These are phyloP conservation scores for Penicillium sp. DNA, from an alignment of 2,329 filamentous ascomycete genomes.

Conservation along the genomic window DNA sequence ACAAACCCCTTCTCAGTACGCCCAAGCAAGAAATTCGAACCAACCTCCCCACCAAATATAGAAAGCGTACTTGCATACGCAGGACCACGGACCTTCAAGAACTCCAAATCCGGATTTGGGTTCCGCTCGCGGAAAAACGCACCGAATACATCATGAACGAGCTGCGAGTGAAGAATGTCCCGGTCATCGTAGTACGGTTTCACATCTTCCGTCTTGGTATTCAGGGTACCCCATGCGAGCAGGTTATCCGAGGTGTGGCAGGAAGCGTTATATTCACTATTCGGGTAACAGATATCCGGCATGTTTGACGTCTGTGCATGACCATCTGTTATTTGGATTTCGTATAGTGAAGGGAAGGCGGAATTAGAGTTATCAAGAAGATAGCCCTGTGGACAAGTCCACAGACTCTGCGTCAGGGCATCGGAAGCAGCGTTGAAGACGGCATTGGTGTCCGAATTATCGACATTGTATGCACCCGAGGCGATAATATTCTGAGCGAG, in stretches of 20 bases:
- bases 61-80: slow-evolving; percentile 22
- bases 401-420: slow-evolving; percentile 10
- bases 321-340: slow-evolving; percentile 23
- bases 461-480: slow-evolving; percentile 14
- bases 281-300: slow-evolving; percentile 27
- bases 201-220: slow-evolving; percentile 25
- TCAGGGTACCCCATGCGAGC: slow-evolving; percentile 30
- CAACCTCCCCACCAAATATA: slow-evolving; percentile 6
- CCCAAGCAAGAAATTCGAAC: neutral
- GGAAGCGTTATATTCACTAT: slow-evolving; percentile 27
- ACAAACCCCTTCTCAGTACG: neutral
- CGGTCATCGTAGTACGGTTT: slow-evolving; percentile 22
- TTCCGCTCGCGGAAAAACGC: slow-evolving; percentile 23
- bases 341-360: slow-evolving; percentile 23
- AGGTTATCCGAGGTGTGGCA: slow-evolving; percentile 31
- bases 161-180: slow-evolving; percentile 26
- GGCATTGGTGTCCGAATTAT: slow-evolving; percentile 17
- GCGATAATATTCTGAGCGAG: slow-evolving; percentile 19
- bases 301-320: slow-evolving; percentile 22
- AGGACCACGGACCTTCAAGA: slow-evolving; percentile 20
- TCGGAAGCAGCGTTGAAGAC: slow-evolving; percentile 19
- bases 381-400: slow-evolving; percentile 13
- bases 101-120: slow-evolving; percentile 24
- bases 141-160: slow-evolving; percentile 28
- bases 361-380: slow-evolving; percentile 1